Base-by-base conservation (phyloP, 768 basidiomycete genomes). In the Ramaria sp. region DNA sequence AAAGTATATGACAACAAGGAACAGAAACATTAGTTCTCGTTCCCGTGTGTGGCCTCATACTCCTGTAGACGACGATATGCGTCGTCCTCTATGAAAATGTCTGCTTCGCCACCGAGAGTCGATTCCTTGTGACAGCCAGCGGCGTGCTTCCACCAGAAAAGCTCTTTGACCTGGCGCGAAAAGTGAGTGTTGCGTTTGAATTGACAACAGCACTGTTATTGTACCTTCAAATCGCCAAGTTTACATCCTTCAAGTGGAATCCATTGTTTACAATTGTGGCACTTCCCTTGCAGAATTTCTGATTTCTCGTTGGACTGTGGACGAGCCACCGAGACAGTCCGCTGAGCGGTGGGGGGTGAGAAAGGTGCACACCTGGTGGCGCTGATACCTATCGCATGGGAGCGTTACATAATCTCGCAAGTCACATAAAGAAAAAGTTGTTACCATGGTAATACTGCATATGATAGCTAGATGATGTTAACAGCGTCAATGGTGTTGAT, bases 131-230 rank as follows among this genome's bases (percentile, higher is more conserved):
- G 89, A 63, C 89, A 91, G 17, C 76, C 62, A 1, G 86, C 86
- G 31, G 88, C 88, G 63, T 91, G 89, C 68, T 91, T 88, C 85
- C 84, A 88, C 87, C 88, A 90, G 63, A 82, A 82, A 4, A 90
- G 75, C 62, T 89, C 87, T 61, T 79, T 81, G 31, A 87, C 82
- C 84, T 86, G 31, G 34, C 17, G 48, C 3, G 27, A 34, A 15
- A 27, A 27, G 27, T 37, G 22, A 56, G 54, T 22, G 30, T 19
- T 17, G 11, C 22, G 27, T 20, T 45, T 13, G 6, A 34, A 12
- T 11, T 6, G 20, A 34, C 46, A 54, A 20, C 10, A 5, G 30
- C 7, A 17, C 7, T 15, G 24, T 2, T 33, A 19, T 11, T 31
- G 24, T 52, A 82, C 87, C 77, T 90, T 89, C 56, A 79, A 77